Percentiles rank a stretch among this genome's conserved stretches.
Evolutionary conservation across 345 rosid genomes (phyloP).

Genomic region (Syzygium jambos): DNA sequence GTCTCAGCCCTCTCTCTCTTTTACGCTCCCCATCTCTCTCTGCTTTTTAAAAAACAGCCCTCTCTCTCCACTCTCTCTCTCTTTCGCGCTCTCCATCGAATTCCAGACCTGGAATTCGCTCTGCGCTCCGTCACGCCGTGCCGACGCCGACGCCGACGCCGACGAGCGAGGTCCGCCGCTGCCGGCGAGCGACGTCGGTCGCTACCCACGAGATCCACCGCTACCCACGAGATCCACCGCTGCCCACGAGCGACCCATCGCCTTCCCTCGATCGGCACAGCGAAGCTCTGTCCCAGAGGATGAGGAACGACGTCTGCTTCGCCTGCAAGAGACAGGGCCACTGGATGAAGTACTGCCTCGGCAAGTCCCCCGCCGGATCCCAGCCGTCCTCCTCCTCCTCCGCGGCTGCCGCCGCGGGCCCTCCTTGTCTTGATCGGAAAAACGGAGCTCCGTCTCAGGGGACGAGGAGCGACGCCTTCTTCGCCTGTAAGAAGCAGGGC

Average conservation of each 20-base stretch:
- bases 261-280: background rate
- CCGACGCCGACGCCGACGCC: too few relatives aligned
- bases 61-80: too few relatives aligned
- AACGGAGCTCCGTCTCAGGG: background rate
- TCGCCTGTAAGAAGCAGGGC: conserved; percentile 14
- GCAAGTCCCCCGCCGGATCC: background rate
- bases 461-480: conserved; percentile 3
- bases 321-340: background rate
- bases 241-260: background rate
- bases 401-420: background rate
- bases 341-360: background rate
- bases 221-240: too few relatives aligned
- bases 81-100: too few relatives aligned
- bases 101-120: too few relatives aligned
- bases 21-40: too few relatives aligned
- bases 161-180: too few relatives aligned
- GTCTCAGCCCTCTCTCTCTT: too few relatives aligned
- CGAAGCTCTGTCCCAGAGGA: background rate
- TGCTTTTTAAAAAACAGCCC: too few relatives aligned
- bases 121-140: too few relatives aligned
- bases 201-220: too few relatives aligned
- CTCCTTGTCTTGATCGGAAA: background rate
- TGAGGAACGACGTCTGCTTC: background rate
- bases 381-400: background rate
- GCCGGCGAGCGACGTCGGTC: too few relatives aligned